Evolutionary conservation across 345 rosid genomes (phyloP), one percentile per base, ranked within the genome.

Genomic region (Salix caprea): DNA sequence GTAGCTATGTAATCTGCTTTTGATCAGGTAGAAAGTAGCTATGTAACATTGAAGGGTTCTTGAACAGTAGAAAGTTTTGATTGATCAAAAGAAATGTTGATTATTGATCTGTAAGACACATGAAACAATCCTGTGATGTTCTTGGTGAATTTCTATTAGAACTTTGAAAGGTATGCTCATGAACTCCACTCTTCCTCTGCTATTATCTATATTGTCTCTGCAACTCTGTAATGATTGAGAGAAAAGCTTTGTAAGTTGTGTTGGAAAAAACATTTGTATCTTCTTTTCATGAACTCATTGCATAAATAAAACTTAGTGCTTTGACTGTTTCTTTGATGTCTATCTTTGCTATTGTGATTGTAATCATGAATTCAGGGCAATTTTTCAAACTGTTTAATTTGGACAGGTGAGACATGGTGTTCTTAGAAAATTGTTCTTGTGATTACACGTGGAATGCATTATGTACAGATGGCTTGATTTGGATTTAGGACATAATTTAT

Each of bases 21-120:
- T 73, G 73, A 65, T 77, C 92, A 94, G 97, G 90, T 94, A n/a
- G n/a, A 40, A 16, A 67, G 23, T 2, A 12, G 15, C 46, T 58
- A 68, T 78, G 39, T 77, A 66, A 2, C 12, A 40, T 40, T 10
- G 44, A 40, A 40, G 44, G 42, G 44, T 12, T 40, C 44, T 40
- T 2, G 44, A 40, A 40, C 44, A 40, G 14, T 40, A 40, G 14
- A 40, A 40, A 40, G 44, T 40, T 40, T 10, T 40, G 44, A 40
- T 40, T 12, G 12, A 40, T 40, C 44, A 40, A 40, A 40, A 10
- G 13, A 40, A 10, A 2, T 40, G 44, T 10, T 10, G 44, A 40
- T 12, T 40, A 10, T 40, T 40, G 12, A 40, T 40, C 11, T 40
- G 44, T 40, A 40, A 36, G 44, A 40, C 2, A 40, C 44, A 2